Evolutionary conservation across 352 stramenopile species (phyloP), one percentile per base, ranked within the genome.

Genomic region (Globisporangium okanoganense): DNA sequence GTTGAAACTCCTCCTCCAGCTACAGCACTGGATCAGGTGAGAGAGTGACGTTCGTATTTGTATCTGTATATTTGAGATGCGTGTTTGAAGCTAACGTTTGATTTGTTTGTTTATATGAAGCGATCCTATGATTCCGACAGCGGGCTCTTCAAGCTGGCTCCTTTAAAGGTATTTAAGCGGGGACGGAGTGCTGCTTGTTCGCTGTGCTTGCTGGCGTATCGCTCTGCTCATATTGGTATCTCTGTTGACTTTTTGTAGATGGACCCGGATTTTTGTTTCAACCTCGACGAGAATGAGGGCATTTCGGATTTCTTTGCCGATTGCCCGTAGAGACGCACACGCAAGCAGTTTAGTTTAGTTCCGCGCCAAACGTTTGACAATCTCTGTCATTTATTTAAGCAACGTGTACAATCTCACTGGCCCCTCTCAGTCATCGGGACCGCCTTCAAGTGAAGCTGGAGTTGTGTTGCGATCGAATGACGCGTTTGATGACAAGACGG

Each of bases 251-350:
- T 3, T 67, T 27, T 58, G 35, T 62, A 92, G 82, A 82, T 85
- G 52, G 86, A 95, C 71, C 86, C 86, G 36, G 86, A 95, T 69
- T 95, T 95, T 56, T 91, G 81, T 69, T 95, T 95, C 68, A 95
- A 94, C 59, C 67, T 95, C 36, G 85, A 94, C 58, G 85, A 94
- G 52, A 92, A 67, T 52, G 86, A 94, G 77, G 85, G 86, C 45
- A 92, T 94, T 41, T 94, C 85, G 41, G 86, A 95, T 61, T 95
- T 95, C 60, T 95, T 95, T 64, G 67, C 84, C 22, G 81, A 92
- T 49, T 89, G 84, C 58, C 72, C 82, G 16, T 92, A 84, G 71
- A 47, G 41, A 31, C 57, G 33, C 27, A 52, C 50, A 49, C 45
- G n/a, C 25, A 52, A 36, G 24, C 31, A 63, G 56, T 56, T 63